phyloP scores from a whole-genome alignment of 176 grass and related monocot genomes.

The Poa pratensis region DNA sequence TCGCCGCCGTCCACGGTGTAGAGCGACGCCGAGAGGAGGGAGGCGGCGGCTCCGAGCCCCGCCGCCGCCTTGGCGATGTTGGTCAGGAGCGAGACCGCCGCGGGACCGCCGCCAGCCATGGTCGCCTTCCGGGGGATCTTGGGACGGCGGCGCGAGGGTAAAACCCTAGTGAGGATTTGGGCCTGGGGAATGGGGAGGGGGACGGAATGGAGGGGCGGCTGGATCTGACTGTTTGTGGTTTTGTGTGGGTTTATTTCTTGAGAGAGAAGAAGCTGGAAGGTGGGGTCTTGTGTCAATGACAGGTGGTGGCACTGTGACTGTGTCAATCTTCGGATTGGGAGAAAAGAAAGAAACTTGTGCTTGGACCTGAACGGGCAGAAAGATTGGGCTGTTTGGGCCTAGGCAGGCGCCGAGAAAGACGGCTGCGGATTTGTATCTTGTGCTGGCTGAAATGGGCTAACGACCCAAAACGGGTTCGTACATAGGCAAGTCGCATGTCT shows the following conservation, averaged over 20 bases:
- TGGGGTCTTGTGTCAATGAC: no score
- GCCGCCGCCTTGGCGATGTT: constrained; percentile 74
- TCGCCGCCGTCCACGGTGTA: constrained; percentile 96
- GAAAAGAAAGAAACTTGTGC: no score
- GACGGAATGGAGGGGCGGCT: not conserved
- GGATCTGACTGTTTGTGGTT: constrained; percentile 27
- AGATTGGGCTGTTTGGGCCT: no score
- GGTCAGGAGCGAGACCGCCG: constrained; percentile 73
- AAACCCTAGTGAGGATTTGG: constrained; percentile 50
- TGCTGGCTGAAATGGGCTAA: no score
- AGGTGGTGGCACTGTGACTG: no score
- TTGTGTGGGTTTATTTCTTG: constrained; percentile 58
- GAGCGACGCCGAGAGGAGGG: constrained; percentile 71
- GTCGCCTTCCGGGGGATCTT: not conserved
- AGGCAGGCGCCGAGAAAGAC: no score
- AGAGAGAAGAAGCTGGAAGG: constrained; percentile 39
- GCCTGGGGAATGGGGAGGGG: not conserved
- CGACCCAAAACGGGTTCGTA: no score
- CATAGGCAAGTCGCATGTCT: no score
- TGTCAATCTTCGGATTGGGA: no score
- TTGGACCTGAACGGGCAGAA: no score
- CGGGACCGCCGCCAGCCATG: constrained; percentile 60
- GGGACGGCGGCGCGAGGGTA: constrained; percentile 41
- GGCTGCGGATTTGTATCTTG: no score
- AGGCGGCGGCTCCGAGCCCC: constrained; percentile 64